Base-by-base conservation (phyloP, 163 green algal genomes). In the Scenedesmus sp. region DNA sequence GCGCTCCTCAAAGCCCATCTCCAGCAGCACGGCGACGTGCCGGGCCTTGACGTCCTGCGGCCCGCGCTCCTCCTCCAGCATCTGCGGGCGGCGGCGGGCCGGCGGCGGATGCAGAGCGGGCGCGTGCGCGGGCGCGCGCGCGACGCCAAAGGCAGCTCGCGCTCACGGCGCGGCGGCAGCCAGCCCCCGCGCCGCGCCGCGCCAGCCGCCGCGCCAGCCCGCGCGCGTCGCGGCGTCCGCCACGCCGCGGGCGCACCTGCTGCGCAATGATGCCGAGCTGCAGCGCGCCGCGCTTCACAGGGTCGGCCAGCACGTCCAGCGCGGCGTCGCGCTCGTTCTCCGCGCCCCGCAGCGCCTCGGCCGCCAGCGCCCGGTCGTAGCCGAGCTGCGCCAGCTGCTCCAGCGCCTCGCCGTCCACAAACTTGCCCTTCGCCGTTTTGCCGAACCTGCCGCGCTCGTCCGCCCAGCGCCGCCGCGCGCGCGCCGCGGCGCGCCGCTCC, bases 381-480 rank as follows among this genome's bases (percentile, higher is more conserved):
- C 84, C 82, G 44, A 88, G 60, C 26, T 36, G 36, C 24, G 36
- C 50, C 31, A 89, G 64, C 42, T 69, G 56, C 34, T 80, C 60
- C 62, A 88, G 70, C 13, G 53, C 47, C 42, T 85, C 51, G 44
- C 48, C 15, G 48, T 88, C 82, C 15, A 89, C 76, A 58, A 77
- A 85, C 48, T 83, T 63, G 28, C 86, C 84, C 6, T 9, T 20
- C 11, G 60, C 2, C 1, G 82, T 88, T 26, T 82, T 83, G 47
- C 76, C 86, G 65, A 77, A 87, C 53, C 36, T 47, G 39, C 39
- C n/a, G 2, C 85, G 79, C 63, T 87, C 79, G 33, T 60, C n/a
- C 45, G 63, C 69, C 77, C 77, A 89, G 7, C 44, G 54, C 2
- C 60, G 28, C 48, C 80, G 39, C 34, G 36, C 15, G 11, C 39